Percentiles rank a stretch among this genome's conserved stretches.
phyloP scores from a whole-genome alignment of 306 rosid genomes.

The Rosa lucieae region DNA sequence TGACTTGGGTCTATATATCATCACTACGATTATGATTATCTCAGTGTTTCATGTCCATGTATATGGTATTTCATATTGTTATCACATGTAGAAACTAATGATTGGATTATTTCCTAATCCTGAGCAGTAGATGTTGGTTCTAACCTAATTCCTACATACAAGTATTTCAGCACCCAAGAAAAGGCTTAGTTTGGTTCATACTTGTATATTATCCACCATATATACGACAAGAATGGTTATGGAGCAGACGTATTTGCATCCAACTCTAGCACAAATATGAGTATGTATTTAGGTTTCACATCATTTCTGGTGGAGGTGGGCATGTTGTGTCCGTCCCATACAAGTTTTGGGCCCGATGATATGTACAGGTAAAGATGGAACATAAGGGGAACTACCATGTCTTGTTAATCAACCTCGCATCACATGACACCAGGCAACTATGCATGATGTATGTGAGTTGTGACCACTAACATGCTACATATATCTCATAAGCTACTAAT shows the following conservation, averaged over 20 bases:
- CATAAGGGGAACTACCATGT: background rate
- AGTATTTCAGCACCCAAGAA: background rate
- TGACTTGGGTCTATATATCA: slow-evolving; percentile 6
- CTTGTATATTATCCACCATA: slow-evolving; percentile 1
- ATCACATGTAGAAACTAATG: background rate
- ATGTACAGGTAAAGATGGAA: background rate
- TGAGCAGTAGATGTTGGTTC: background rate
- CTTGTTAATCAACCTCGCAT: slow-evolving; percentile 1
- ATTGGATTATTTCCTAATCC: background rate
- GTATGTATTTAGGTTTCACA: background rate
- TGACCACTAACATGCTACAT: background rate
- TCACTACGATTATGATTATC: background rate
- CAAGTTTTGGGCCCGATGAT: background rate
- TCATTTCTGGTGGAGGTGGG: background rate
- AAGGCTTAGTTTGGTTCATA: background rate
- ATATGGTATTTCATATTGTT: background rate
- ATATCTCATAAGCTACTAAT: too few relatives aligned
- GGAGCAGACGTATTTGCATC: background rate
- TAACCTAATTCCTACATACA: background rate
- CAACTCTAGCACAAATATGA: background rate
- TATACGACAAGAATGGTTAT: background rate
- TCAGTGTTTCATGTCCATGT: background rate
- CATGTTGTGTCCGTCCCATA: slow-evolving; percentile 1
- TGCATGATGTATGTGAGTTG: background rate
- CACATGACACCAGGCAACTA: background rate